Conservation (phyloP, 2,329 filamentous ascomycete genomes). For the Fusarium sp. region DNA sequence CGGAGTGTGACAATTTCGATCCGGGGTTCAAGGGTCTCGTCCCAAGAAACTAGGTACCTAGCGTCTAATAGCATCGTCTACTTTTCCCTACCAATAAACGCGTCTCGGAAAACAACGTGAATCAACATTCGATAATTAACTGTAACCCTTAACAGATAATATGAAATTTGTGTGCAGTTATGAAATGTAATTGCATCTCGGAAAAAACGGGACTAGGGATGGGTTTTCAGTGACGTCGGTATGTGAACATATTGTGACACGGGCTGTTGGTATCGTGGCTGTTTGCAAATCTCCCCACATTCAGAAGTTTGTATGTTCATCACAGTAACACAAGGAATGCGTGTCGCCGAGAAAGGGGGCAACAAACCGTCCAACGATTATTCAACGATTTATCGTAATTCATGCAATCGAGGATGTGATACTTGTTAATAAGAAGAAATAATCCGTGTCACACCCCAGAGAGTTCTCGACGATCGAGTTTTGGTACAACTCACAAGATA, state of each 20-base stretch:
- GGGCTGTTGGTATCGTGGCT: constrained; percentile 33
- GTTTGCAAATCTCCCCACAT: constrained; percentile 21
- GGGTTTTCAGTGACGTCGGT: constrained; percentile 11
- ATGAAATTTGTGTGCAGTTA: not conserved
- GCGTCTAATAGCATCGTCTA: not conserved
- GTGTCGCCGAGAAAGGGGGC: constrained; percentile 25
- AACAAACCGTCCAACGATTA: not conserved
- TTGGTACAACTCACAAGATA: not conserved
- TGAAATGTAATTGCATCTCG: not conserved
- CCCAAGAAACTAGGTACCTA: not conserved
- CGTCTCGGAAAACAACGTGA: constrained; percentile 25
- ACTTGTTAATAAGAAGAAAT: not conserved
- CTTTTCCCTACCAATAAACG: constrained; percentile 27
- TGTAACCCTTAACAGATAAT: not conserved
- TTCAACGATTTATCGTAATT: not conserved
- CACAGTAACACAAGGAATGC: constrained; percentile 27
- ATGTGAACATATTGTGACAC: constrained; percentile 17
- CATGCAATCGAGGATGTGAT: not conserved
- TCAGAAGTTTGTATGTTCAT: constrained; percentile 8
- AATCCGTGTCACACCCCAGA: not conserved
- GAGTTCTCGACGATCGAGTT: not conserved
- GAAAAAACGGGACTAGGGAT: not conserved
- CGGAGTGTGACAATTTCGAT: not conserved
- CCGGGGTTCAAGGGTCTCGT: constrained; percentile 22
- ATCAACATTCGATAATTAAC: not conserved